These are phyloP conservation scores for Carpinus fangiana DNA, from an alignment of 306 rosid species.

Conservation along the genomic window DNA sequence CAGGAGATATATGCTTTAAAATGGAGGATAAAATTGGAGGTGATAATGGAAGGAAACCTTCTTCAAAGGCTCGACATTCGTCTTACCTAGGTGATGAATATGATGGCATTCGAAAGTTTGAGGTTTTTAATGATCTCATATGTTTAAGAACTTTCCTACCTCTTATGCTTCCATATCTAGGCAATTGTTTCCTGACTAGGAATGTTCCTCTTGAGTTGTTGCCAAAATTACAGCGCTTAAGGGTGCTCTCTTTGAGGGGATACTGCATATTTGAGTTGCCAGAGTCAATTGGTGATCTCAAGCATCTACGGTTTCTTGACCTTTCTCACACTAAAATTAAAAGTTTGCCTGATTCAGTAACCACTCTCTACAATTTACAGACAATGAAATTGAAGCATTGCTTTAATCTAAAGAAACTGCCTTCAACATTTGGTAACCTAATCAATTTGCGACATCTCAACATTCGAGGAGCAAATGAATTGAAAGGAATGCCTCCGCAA, in stretches of 20 bases:
- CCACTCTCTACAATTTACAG: background rate
- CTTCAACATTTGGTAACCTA: background rate
- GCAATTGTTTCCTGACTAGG: too few species aligned
- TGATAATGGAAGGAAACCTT: background rate
- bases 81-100: background rate
- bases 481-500: too few species aligned
- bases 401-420: background rate
- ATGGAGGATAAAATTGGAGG: accelerated
- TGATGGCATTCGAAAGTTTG: too few species aligned
- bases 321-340: too few species aligned
- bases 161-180: background rate
- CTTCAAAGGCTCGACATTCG: background rate
- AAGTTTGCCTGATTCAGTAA: too few species aligned
- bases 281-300: background rate
- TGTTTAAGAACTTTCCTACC: conserved; percentile 66
- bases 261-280: background rate
- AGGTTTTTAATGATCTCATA: background rate
- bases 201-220: background rate
- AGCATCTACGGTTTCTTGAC: background rate
- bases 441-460: too few species aligned
- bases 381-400: background rate
- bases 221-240: background rate
- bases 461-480: too few species aligned
- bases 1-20: accelerated
- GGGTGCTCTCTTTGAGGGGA: background rate